Evolutionary conservation across 768 basidiomycete species (phyloP), one percentile per base, ranked within the genome.

Genomic region (Russula emetica): DNA sequence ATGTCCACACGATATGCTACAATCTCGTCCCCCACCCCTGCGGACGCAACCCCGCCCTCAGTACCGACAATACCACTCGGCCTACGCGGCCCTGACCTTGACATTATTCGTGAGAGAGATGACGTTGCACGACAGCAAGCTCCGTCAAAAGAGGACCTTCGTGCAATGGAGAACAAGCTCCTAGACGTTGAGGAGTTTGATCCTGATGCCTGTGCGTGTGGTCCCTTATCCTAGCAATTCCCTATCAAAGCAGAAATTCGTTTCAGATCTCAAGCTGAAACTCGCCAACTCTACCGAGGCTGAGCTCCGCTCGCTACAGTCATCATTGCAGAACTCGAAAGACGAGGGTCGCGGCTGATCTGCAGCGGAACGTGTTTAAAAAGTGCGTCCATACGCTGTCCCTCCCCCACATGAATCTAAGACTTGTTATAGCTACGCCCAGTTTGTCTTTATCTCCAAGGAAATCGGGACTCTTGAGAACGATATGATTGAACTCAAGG

Each of bases 401-500:
- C 11, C n/a, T 47, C 11, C n/a, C 22, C 24, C 58, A 55, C 22
- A 24, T 55, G 55, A n/a, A 7, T 53, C 53, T 53, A n/a, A 50
- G 11, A 50, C 59, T 24, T 34, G 18, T 20, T 32, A 20, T 70
- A 98, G 96, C 76, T 98, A 98, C 72, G 91, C 94, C 52, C 94
- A 98, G 73, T 98, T 98, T 72, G 92, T 99, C 30, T 81, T 89
- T 60, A 92, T 99, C 24, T 97, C 97, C 4, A 98, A 98, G 72
- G 97, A 98, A 76, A 96, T 99, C 59, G 88, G 90, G 30, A 88
- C 91, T 1, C 83, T 99, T 30, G 97, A 99, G 78, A 95, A 94
- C 71, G 95, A 98, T 74, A 92, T 98, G 89, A 82, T 98, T 34
- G 95, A 98, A 71, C 84, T 99, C 73, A 98, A 97, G 74, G 93